Conservation (phyloP, 2,329 filamentous ascomycete genomes). For the Fusarium nanum region DNA sequence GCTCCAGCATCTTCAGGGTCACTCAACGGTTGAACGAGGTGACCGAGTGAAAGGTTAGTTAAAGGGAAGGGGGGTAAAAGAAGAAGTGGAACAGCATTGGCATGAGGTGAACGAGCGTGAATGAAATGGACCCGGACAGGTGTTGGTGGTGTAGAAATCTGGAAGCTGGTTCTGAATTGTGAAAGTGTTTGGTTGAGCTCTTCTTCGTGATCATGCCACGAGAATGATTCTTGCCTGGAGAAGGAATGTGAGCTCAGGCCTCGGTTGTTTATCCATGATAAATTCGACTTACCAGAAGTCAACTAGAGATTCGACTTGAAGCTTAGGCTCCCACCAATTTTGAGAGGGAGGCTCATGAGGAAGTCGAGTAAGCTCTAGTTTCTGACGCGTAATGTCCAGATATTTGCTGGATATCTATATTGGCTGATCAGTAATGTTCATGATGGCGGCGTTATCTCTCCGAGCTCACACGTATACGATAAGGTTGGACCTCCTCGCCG, state of each 20-base stretch:
- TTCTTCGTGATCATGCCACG: slow-evolving; percentile 71
- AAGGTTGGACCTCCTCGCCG: slow-evolving; percentile 63
- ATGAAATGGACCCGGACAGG: slow-evolving; percentile 72
- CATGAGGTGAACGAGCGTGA: slow-evolving; percentile 65
- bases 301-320: slow-evolving; percentile 71
- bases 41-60: slow-evolving; percentile 69
- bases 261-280: not conserved
- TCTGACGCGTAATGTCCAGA: slow-evolving; percentile 73
- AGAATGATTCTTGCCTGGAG: slow-evolving; percentile 72
- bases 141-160: slow-evolving; percentile 53
- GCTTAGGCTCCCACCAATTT: slow-evolving; percentile 70
- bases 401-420: slow-evolving; percentile 73
- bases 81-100: slow-evolving; percentile 70
- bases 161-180: slow-evolving; percentile 71
- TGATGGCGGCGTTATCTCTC: not conserved
- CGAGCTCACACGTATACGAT: slow-evolving; percentile 67
- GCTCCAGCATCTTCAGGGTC: slow-evolving; percentile 60
- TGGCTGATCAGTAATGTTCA: slow-evolving; percentile 44
- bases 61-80: slow-evolving; percentile 74
- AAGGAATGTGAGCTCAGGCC: not conserved
- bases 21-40: slow-evolving; percentile 66
- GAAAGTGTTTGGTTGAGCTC: slow-evolving; percentile 68
- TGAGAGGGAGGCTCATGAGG: slow-evolving; percentile 67
- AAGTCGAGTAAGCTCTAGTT: slow-evolving; percentile 73
- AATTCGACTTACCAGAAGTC: slow-evolving; percentile 68